Evolutionary conservation across 257 asterid species (phyloP).

Genomic region (Przewalskia tangutica): DNA sequence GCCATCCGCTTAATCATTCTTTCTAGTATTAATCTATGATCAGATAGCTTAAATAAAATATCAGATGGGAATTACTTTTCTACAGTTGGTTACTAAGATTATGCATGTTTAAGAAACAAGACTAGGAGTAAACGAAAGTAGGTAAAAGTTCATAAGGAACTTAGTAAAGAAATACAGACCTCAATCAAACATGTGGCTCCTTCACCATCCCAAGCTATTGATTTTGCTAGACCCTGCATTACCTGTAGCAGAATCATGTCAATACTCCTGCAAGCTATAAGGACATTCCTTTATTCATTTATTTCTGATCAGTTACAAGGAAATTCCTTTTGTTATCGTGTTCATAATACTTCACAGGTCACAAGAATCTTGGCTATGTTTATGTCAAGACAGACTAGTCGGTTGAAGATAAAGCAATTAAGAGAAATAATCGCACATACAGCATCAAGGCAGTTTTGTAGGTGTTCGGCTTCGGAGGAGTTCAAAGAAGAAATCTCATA

Average conservation of each 20-base stretch:
- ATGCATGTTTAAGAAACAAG: not conserved
- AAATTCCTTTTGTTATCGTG: not conserved
- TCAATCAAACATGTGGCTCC: constrained; percentile 98
- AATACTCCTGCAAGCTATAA: not conserved
- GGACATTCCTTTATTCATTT: not conserved
- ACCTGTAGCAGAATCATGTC: constrained; percentile 40
- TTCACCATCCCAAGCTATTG: constrained; percentile 99
- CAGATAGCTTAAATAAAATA: not conserved
- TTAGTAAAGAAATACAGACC: constrained; percentile 36
- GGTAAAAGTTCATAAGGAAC: not conserved
- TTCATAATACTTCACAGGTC: not conserved
- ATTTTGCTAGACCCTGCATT: constrained; percentile 98
- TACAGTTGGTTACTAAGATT: not conserved
- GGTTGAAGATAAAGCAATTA: not conserved
- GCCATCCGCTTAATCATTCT: not conserved
- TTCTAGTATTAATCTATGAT: not conserved
- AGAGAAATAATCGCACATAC: constrained; percentile 33
- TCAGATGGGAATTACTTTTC: not conserved
- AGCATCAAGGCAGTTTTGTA: constrained; percentile 89
- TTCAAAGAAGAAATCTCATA: constrained; percentile 57
- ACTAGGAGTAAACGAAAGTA: not conserved
- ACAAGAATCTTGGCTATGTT: not conserved
- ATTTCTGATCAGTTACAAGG: not conserved
- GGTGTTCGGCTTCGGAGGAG: constrained; percentile 60
- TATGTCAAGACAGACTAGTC: not conserved